These are phyloP conservation scores for Cercospora citrullina DNA, from an alignment of 2,329 filamentous ascomycete species.

Conservation along the genomic window DNA sequence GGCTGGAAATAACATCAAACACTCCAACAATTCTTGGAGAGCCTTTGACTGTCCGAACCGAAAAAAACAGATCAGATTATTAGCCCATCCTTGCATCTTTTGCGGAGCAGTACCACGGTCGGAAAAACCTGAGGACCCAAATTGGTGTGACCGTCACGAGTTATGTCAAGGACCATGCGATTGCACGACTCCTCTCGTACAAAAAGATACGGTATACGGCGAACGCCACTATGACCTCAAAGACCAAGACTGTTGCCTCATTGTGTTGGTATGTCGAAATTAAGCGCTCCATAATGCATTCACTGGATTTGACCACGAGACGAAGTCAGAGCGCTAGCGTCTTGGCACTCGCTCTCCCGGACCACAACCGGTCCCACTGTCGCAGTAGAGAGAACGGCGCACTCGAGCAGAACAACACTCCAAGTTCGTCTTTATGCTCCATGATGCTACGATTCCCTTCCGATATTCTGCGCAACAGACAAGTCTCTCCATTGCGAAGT, in stretches of 20 bases:
- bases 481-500: no score
- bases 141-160: neutral
- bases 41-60: neutral
- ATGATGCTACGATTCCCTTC: no score
- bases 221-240: no score
- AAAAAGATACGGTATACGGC: no score
- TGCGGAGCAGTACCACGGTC: neutral
- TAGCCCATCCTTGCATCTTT: neutral
- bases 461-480: no score
- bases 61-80: neutral
- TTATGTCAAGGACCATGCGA: neutral
- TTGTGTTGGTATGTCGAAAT: no score
- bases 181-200: neutral
- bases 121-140: neutral
- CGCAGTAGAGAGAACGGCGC: no score
- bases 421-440: no score
- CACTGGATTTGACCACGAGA: neutral
- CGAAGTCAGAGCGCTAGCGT: neutral
- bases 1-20: neutral
- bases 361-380: no score
- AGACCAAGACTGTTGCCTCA: no score
- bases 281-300: neutral
- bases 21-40: neutral
- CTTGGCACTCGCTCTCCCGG: neutral
- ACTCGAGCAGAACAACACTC: no score